Conservation (phyloP, 2,329 filamentous ascomycete genomes). For the Cordyceps cicadae region DNA sequence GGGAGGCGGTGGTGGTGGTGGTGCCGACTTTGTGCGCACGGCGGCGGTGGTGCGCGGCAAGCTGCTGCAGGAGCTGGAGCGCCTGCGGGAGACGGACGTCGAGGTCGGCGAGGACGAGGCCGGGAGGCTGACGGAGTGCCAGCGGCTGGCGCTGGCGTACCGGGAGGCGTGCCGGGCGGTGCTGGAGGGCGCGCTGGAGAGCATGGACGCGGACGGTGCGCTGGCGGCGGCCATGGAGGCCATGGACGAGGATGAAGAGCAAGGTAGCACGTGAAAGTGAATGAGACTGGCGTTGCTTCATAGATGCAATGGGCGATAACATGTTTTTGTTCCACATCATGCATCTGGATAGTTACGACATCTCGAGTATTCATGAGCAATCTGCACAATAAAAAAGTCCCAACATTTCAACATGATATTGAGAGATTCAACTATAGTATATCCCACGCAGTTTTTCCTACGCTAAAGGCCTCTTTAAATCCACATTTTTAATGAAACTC, state of each 20-base stretch:
- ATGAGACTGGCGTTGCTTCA: background rate
- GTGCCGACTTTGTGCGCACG: conserved; percentile 24
- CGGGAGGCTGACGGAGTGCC: conserved; percentile 32
- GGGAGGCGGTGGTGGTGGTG: conserved; percentile 16
- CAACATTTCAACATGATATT: background rate
- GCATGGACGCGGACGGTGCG: conserved; percentile 26
- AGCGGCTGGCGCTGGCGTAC: conserved; percentile 42
- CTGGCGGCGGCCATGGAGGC: conserved; percentile 16
- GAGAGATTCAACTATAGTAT: background rate
- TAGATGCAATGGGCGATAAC: background rate
- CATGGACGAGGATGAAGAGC: conserved; percentile 2
- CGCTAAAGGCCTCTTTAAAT: background rate
- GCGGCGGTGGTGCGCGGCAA: conserved; percentile 36
- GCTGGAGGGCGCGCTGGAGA: conserved; percentile 35
- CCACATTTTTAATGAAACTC: conserved; percentile 54
- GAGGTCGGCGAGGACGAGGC: conserved; percentile 33
- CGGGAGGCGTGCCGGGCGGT: conserved; percentile 40
- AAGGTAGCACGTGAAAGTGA: background rate
- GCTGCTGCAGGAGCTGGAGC: conserved; percentile 34
- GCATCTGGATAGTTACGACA: no score
- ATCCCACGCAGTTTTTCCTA: background rate
- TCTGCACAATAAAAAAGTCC: no score
- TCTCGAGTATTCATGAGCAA: no score
- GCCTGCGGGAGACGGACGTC: conserved; percentile 38
- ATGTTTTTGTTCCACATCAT: no score